Evolutionary conservation across 2,329 filamentous ascomycete species (phyloP).

Genomic region (Colletotrichum theobromicola): DNA sequence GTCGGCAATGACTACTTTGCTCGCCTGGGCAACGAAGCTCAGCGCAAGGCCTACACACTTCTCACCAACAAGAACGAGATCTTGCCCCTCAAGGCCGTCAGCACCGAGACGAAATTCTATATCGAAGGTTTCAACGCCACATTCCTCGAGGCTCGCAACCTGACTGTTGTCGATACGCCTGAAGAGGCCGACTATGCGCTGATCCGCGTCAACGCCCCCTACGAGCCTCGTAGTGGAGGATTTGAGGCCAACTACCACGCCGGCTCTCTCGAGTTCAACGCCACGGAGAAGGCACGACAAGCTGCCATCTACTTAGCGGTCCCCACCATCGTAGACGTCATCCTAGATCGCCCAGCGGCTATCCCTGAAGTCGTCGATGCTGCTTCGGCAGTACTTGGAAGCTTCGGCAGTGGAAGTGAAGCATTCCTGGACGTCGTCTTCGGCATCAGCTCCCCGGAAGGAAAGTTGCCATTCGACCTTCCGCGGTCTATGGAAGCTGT

Average conservation of each 20-base stretch:
- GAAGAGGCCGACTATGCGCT: conserved; percentile 46
- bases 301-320: conserved; percentile 40
- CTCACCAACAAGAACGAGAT: conserved; percentile 28
- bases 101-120: conserved; percentile 24
- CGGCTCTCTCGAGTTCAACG: conserved; percentile 45
- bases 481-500: conserved; percentile 49
- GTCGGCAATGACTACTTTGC: conserved; percentile 51
- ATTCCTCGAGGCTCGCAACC: conserved; percentile 23
- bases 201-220: conserved; percentile 43
- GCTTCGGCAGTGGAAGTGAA: conserved; percentile 42
- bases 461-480: conserved; percentile 50
- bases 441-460: conserved; percentile 38
- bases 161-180: conserved; percentile 38
- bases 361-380: conserved; percentile 45
- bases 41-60: conserved; percentile 31
- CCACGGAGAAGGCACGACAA: conserved; percentile 28
- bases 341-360: conserved; percentile 44
- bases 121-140: conserved; percentile 19
- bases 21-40: conserved; percentile 24
- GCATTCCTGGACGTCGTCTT: conserved; percentile 51
- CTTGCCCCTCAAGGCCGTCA: conserved; percentile 24
- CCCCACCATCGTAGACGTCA: conserved; percentile 48
- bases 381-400: conserved; percentile 43
- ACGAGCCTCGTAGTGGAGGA: conserved; percentile 42
- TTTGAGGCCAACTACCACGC: conserved; percentile 43